A percentile compares a stretch with the other conserved stretches of the same genome.
Evolutionary conservation across 2,329 filamentous ascomycete genomes (phyloP).

Genomic region (Paraconiothyrium brasiliense): DNA sequence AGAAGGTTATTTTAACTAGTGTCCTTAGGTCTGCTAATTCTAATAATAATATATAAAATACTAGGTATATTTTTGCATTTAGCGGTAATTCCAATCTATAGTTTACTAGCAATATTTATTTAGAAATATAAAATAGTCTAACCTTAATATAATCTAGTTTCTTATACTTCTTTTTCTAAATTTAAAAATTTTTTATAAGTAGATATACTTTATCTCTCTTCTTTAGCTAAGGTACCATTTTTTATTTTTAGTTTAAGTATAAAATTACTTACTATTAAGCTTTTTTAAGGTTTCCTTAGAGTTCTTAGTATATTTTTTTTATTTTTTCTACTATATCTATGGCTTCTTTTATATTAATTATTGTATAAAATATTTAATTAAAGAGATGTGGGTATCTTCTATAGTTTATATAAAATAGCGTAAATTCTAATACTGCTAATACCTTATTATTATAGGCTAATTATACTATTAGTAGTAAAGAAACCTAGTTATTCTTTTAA

Average conservation of each 20-base stretch:
- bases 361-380: background rate
- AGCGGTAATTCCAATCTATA: no score
- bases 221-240: background rate
- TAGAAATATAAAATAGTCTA: no score
- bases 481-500: constrained; percentile 9
- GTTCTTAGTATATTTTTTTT: constrained; percentile 1
- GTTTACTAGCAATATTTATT: no score
- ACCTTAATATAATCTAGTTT: no score
- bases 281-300: constrained; percentile 6
- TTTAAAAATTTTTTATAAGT: no score
- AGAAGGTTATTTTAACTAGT: no score
- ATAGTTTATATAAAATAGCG: constrained; percentile 6
- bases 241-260: constrained; percentile 15
- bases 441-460: constrained; percentile 18
- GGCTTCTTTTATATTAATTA: background rate
- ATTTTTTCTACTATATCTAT: background rate
- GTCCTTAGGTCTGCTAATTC: no score
- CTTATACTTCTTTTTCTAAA: no score
- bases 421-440: constrained; percentile 2
- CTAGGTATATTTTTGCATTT: no score
- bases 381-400: constrained; percentile 11
- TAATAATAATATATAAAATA: no score
- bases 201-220: no score
- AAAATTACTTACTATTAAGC: constrained; percentile 11
- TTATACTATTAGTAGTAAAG: constrained; percentile 12